Evolutionary conservation across 1,284 basidiomycete species (phyloP).

Genomic region (Gymnopus androsaceus): DNA sequence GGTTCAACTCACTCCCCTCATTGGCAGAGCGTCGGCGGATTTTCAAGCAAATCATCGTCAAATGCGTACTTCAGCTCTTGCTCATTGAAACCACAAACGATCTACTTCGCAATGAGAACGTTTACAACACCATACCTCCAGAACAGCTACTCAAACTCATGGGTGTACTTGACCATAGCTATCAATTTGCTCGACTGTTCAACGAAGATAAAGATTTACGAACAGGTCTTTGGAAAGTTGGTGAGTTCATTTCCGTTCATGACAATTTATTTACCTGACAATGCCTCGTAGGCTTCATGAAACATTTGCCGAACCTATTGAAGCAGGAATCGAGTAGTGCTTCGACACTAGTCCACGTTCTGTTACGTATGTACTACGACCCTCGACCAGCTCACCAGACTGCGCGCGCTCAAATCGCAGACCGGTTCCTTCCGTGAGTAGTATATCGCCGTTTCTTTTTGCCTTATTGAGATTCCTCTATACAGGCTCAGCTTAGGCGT

Average conservation of each 20-base stretch:
- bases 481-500: slow-evolving; percentile 87
- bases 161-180: slow-evolving; percentile 94
- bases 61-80: slow-evolving; percentile 96
- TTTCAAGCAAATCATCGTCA: slow-evolving; percentile 99
- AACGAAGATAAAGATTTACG: slow-evolving; percentile 98
- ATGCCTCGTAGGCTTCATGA: slow-evolving; percentile 87
- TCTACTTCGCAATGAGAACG: slow-evolving; percentile 87
- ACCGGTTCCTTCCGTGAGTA: slow-evolving; percentile 88
- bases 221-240: slow-evolving; percentile 98
- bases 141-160: slow-evolving; percentile 91
- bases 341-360: slow-evolving; percentile 89
- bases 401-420: slow-evolving; percentile 81
- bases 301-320: slow-evolving; percentile 95
- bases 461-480: slow-evolving; percentile 3
- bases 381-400: slow-evolving; percentile 83
- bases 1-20: slow-evolving; percentile 50
- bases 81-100: slow-evolving; percentile 98
- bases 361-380: slow-evolving; percentile 94
- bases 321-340: slow-evolving; percentile 99
- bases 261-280: neutral
- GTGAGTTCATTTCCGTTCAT: slow-evolving; percentile 49
- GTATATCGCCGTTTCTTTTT: slow-evolving; percentile 1
- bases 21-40: slow-evolving; percentile 80
- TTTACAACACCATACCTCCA: slow-evolving; percentile 94
- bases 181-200: slow-evolving; percentile 96